Evolutionary conservation across 495 filamentous ascomycete genomes (phyloP).

Genomic region (Copromyces sp.): DNA sequence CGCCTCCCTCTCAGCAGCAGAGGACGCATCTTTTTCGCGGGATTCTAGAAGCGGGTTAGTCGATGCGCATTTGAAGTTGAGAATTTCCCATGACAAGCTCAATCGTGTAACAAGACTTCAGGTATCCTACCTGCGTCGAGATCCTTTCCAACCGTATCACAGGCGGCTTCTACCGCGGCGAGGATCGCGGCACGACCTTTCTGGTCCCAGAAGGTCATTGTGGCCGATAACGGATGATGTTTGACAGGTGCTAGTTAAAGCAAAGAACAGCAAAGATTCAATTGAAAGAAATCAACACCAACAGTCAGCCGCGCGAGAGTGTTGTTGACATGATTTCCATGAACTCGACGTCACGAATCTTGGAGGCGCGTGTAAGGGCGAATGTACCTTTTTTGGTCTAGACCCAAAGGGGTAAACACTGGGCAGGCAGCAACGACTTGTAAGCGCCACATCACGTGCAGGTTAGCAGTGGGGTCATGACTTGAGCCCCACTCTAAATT

Average conservation of each 20-base stretch:
- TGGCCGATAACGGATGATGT: neutral
- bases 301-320: neutral
- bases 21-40: conserved; percentile 8
- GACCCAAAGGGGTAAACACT: neutral
- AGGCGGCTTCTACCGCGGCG: conserved; percentile 29
- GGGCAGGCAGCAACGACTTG: neutral
- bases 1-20: conserved; percentile 19
- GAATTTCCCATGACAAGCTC: neutral
- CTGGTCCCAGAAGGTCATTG: conserved; percentile 31
- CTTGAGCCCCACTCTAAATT: neutral
- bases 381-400: neutral
- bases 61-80: neutral
- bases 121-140: conserved; percentile 21
- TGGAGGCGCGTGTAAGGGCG: neutral
- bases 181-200: conserved; percentile 30
- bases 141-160: conserved; percentile 27
- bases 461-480: neutral
- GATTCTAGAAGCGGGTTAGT: conserved; percentile 13
- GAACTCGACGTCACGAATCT: neutral
- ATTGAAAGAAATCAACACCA: neutral
- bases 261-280: neutral
- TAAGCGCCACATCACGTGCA: neutral
- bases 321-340: neutral
- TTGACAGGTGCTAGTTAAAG: neutral
- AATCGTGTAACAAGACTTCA: neutral